Evolutionary conservation across 1,139 yeast species (phyloP).

Genomic region (Protomyces inouyei): DNA sequence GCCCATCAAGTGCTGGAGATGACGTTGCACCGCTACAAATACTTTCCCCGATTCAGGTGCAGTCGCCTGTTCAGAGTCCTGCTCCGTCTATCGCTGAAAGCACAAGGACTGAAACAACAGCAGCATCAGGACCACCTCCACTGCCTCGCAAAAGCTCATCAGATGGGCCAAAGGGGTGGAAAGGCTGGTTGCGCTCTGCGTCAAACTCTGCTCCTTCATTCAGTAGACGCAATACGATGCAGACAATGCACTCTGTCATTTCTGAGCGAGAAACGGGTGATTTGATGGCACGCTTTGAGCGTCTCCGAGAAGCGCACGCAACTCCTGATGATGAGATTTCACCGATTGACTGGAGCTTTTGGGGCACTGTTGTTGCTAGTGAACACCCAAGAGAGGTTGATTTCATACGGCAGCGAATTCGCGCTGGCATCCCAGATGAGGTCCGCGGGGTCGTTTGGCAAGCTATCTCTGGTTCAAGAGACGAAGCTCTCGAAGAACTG

Average conservation of each 20-base stretch:
- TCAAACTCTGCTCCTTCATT: slow-evolving; percentile 2
- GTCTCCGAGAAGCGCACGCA: background rate
- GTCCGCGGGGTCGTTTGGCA: slow-evolving; percentile 16
- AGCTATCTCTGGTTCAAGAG: slow-evolving; percentile 1
- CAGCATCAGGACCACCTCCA: background rate
- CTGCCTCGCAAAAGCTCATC: slow-evolving; percentile 34
- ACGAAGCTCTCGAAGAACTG: slow-evolving; percentile 2
- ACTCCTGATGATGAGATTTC: background rate
- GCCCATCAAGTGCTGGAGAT: no score
- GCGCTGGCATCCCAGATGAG: slow-evolving; percentile 3
- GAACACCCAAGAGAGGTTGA: background rate
- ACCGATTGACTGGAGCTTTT: background rate
- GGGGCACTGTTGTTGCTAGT: background rate
- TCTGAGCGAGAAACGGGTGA: background rate
- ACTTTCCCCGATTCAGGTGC: background rate
- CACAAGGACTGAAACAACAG: background rate
- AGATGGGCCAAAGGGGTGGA: slow-evolving; percentile 12
- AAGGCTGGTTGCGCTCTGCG: slow-evolving; percentile 23
- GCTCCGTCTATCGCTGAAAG: background rate
- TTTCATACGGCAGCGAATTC: background rate
- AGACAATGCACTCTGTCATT: background rate
- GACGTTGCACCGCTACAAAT: background rate
- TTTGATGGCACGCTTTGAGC: background rate
- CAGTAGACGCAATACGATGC: background rate
- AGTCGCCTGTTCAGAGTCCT: background rate